These are phyloP conservation scores for Fusarium palustre DNA, from an alignment of 2,329 filamentous ascomycete genomes.

Conservation along the genomic window DNA sequence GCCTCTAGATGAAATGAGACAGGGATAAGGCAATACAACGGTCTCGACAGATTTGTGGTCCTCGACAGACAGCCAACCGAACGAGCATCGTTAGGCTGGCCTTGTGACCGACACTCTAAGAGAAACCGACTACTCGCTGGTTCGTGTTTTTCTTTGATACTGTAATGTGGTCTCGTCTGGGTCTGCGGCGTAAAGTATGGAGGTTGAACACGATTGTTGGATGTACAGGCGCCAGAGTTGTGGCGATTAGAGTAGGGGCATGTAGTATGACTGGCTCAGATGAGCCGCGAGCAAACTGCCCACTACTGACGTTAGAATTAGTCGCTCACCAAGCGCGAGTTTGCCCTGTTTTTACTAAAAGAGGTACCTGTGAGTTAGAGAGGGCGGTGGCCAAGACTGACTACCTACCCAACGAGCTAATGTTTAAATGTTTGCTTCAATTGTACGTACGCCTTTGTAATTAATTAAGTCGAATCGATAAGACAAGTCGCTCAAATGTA, in stretches of 20 bases:
- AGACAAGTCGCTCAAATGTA: neutral
- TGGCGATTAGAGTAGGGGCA: constrained; percentile 22
- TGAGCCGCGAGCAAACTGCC: constrained; percentile 9
- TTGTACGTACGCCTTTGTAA: neutral
- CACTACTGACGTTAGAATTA: neutral
- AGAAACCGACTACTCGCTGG: neutral
- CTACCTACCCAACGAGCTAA: neutral
- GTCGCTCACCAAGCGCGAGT: constrained; percentile 18
- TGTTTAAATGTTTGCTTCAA: neutral
- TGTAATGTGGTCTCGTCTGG: constrained; percentile 1
- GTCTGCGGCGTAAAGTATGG: neutral
- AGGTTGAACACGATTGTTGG: constrained; percentile 14
- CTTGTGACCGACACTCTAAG: constrained; percentile 14
- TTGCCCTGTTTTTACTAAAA: neutral
- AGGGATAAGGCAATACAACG: constrained; percentile 39
- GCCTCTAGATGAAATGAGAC: constrained; percentile 44
- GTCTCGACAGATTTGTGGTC: constrained; percentile 37
- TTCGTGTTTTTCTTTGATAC: constrained; percentile 3
- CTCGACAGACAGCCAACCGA: constrained; percentile 32
- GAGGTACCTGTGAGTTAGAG: neutral
- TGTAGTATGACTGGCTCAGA: constrained; percentile 41
- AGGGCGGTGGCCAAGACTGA: neutral
- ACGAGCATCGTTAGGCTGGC: constrained; percentile 6
- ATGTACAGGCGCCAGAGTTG: constrained; percentile 34
- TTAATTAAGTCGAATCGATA: neutral